phyloP scores from a whole-genome alignment of 176 grass and related monocot species.

The Cenchrus purpureus region DNA sequence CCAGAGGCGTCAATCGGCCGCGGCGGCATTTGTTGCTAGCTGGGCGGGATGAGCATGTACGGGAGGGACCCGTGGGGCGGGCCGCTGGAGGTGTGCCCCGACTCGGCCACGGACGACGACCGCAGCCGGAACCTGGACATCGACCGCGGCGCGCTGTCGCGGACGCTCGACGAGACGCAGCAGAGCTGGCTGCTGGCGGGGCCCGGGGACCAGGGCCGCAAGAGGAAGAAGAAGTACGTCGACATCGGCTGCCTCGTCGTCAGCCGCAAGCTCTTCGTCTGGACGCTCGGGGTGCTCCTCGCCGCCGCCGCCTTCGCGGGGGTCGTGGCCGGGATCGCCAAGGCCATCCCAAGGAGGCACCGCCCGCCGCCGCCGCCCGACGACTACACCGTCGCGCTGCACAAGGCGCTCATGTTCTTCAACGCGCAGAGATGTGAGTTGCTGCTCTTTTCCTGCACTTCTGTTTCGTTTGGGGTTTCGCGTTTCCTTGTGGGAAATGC shows the following conservation, averaged over 20 bases:
- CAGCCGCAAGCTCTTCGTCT: constrained; percentile 78
- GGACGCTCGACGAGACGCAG: constrained; percentile 92
- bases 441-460: neutral
- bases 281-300: constrained; percentile 64
- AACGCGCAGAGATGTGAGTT: constrained; percentile 92
- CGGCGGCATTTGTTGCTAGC: constrained; percentile 1
- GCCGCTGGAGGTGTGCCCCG: constrained; percentile 78
- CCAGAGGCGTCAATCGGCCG: neutral
- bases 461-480: neutral
- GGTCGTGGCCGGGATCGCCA: constrained; percentile 68
- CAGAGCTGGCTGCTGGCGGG: constrained; percentile 94
- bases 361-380: constrained; percentile 65
- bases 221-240: constrained; percentile 86
- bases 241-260: constrained; percentile 92
- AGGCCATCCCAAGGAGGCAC: constrained; percentile 66
- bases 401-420: constrained; percentile 94
- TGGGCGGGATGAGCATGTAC: constrained; percentile 82
- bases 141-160: constrained; percentile 76
- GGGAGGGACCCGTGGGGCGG: constrained; percentile 94
- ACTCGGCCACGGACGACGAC: constrained; percentile 96
- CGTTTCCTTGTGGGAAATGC: neutral
- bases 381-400: constrained; percentile 83
- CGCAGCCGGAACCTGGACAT: constrained; percentile 92
- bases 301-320: constrained; percentile 63
- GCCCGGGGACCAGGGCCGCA: constrained; percentile 78